Conservation (phyloP, 2,329 filamentous ascomycete species). For the Diplodia scrobiculata region DNA sequence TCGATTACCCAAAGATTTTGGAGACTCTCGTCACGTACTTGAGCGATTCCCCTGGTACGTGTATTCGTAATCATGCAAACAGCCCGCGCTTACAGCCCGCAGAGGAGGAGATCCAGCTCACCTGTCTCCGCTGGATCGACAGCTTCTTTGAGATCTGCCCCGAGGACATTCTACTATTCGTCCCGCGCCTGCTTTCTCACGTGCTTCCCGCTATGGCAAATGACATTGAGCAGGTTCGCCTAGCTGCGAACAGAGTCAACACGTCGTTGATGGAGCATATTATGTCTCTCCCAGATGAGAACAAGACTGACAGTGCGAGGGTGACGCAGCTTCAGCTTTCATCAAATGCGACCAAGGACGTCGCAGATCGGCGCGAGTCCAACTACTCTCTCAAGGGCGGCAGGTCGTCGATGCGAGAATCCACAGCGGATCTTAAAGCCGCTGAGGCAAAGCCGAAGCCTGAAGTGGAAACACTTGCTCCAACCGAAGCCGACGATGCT, state of each 20-base stretch:
- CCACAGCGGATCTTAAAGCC: conserved; percentile 38
- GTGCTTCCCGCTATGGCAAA: conserved; percentile 93
- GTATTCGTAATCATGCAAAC: neutral
- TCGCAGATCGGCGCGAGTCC: conserved; percentile 46
- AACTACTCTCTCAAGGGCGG: conserved; percentile 38
- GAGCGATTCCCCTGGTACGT: conserved; percentile 73
- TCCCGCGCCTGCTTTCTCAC: conserved; percentile 86
- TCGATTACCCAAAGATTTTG: conserved; percentile 88
- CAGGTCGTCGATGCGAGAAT: conserved; percentile 26
- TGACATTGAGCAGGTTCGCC: conserved; percentile 82
- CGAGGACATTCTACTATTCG: conserved; percentile 92
- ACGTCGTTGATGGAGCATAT: conserved; percentile 91
- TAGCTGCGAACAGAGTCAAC: conserved; percentile 87
- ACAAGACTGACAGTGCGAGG: conserved; percentile 46
- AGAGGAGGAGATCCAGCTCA: conserved; percentile 91
- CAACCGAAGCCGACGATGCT: conserved; percentile 51
- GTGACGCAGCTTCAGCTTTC: conserved; percentile 48
- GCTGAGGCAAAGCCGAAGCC: conserved; percentile 39
- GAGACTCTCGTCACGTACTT: conserved; percentile 89
- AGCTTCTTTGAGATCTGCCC: conserved; percentile 96
- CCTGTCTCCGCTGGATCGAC: conserved; percentile 91
- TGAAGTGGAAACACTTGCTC: conserved; percentile 44
- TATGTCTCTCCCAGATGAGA: conserved; percentile 75
- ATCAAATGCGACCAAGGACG: conserved; percentile 45
- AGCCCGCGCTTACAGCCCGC: conserved; percentile 37